Base-by-base conservation (phyloP, 2,329 filamentous ascomycete species). In the Penicillium frequentans region DNA sequence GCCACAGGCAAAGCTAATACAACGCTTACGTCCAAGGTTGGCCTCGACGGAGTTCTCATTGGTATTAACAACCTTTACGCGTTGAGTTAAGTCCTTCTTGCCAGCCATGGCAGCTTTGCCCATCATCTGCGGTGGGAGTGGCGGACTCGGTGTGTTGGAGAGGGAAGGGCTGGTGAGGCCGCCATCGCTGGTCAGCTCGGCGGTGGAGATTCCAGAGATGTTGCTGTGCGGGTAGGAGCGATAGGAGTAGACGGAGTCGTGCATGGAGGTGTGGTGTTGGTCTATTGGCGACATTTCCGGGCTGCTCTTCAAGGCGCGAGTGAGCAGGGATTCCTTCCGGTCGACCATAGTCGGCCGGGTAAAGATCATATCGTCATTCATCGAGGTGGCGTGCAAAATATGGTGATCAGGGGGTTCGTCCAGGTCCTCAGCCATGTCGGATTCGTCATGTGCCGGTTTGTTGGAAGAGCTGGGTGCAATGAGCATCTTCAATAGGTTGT, bases 131-230 rank as follows among this genome's bases (percentile, higher is more conserved):
- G 74, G 63, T 1, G 86, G 82, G 3, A 88, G 81, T n/a, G 91
- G 91, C 19, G 95, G 93, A 70, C 93, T 98, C 1, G 93, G 91
- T 0, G 91, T 93, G 72, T 86, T 91, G 35, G 91, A 90, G 55
- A 91, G 83, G n/a, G 91, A 89, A 43, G 93, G 92, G 68, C 91
- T 97, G 19, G 93, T 96, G 57, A 96, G 79, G 57, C 91, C 93
- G 56, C 90, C 95, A 69, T 97, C 95, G 75, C 93, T 97, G n/a
- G 92, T 97, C 56, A 98, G 82, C 63, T 97, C 93, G 37, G 90
- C 90, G 3, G 91, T 96, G 1, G 93, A 96, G 46, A 90, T 83
- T 58, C 89, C 77, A 76, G 92, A 96, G 64, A 86, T 79, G 70
- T 88, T 93, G 79, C 91, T 96, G 72, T 87, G 89, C 19, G 69